These are phyloP conservation scores for Verticillium tricorpus DNA, from an alignment of 2,329 filamentous ascomycete species.

Conservation along the genomic window DNA sequence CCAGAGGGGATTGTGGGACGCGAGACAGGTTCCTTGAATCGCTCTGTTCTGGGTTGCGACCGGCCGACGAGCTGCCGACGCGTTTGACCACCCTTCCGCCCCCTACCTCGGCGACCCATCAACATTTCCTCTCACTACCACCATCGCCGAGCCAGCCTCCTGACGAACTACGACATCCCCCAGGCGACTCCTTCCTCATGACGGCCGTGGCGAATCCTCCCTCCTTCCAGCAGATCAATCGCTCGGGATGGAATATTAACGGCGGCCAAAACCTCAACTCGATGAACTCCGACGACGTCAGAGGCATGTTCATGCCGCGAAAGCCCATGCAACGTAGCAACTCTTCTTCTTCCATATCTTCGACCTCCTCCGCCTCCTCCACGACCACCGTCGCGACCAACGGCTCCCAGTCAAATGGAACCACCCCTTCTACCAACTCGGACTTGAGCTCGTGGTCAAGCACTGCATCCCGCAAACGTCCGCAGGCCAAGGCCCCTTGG, in stretches of 20 bases:
- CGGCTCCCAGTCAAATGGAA: slow-evolving; percentile 59
- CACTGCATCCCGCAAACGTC: slow-evolving; percentile 45
- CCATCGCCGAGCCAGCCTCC: background rate
- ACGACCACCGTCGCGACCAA: slow-evolving; percentile 60
- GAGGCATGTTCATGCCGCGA: slow-evolving; percentile 84
- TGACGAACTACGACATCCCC: background rate
- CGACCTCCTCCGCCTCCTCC: slow-evolving; percentile 54
- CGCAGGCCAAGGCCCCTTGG: slow-evolving; percentile 48
- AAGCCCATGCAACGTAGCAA: slow-evolving; percentile 83
- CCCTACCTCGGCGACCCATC: background rate
- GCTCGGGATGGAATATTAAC: slow-evolving; percentile 63
- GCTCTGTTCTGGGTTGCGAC: background rate
- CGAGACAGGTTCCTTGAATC: background rate
- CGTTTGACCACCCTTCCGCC: background rate
- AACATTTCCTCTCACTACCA: background rate
- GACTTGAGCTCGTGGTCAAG: slow-evolving; percentile 50
- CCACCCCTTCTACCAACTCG: slow-evolving; percentile 38
- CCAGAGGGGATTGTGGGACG: background rate
- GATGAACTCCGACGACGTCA: slow-evolving; percentile 79
- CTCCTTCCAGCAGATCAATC: slow-evolving; percentile 58
- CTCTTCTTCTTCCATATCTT: slow-evolving; percentile 83
- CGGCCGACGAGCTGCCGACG: background rate
- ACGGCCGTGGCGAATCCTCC: slow-evolving; percentile 64
- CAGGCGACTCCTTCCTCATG: slow-evolving; percentile 43
- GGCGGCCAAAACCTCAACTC: slow-evolving; percentile 49